phyloP scores from a whole-genome alignment of 805 yeast genomes.

The Pichia occidentalis region DNA sequence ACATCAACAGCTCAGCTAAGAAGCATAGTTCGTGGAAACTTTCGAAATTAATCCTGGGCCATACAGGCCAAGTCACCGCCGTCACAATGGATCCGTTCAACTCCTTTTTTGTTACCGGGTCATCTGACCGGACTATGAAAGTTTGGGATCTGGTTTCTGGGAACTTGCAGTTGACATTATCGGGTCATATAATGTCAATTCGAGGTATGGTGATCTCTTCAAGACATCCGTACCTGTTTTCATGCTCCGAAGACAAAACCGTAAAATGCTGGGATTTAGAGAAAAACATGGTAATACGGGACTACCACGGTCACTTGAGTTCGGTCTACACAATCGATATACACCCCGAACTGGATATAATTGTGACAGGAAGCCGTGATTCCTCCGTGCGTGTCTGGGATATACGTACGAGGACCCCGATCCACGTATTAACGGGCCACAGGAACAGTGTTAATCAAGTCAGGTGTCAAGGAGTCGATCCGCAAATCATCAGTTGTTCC shows the following conservation, averaged over 20 bases:
- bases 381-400: constrained; percentile 90
- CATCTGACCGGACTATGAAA: constrained; percentile 81
- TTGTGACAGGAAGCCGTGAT: constrained; percentile 88
- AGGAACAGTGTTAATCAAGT: constrained; percentile 67
- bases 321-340: constrained; percentile 79
- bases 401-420: constrained; percentile 68
- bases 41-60: constrained; percentile 74
- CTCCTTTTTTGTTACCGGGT: constrained; percentile 88
- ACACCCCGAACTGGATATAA: constrained; percentile 80
- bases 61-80: constrained; percentile 88
- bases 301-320: constrained; percentile 90
- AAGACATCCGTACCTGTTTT: constrained; percentile 80
- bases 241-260: constrained; percentile 89
- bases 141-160: constrained; percentile 84
- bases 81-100: constrained; percentile 79
- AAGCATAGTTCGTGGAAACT: constrained; percentile 81
- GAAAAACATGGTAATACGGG: constrained; percentile 69
- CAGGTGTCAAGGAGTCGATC: constrained; percentile 62
- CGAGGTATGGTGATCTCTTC: constrained; percentile 67
- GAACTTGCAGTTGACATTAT: constrained; percentile 61
- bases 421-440: constrained; percentile 79
- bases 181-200: constrained; percentile 90
- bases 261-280: constrained; percentile 97
- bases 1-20: too few relatives aligned
- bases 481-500: constrained; percentile 79